These are phyloP conservation scores for Didymella keratinophila DNA, from an alignment of 2,329 filamentous ascomycete genomes.

Conservation along the genomic window DNA sequence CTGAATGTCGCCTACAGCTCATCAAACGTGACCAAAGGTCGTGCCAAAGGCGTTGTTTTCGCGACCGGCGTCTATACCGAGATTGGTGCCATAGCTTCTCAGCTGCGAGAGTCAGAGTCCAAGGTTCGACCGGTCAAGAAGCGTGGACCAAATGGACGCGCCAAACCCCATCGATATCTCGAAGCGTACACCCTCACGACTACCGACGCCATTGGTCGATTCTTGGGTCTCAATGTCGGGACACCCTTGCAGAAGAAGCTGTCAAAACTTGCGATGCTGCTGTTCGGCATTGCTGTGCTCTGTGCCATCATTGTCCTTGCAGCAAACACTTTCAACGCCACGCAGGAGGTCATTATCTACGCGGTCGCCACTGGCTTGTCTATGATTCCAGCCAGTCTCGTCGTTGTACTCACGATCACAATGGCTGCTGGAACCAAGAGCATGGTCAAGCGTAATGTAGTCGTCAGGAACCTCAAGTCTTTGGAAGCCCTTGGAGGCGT, in stretches of 20 bases:
- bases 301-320: conserved; percentile 53
- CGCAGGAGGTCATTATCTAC: conserved; percentile 52
- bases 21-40: conserved; percentile 74
- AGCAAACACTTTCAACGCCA: conserved; percentile 50
- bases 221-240: conserved; percentile 53
- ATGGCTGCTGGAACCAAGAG: conserved; percentile 51
- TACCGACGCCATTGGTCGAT: conserved; percentile 46
- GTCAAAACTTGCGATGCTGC: conserved; percentile 41
- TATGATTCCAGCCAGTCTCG: conserved; percentile 51
- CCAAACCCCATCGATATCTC: conserved; percentile 52
- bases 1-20: conserved; percentile 69
- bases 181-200: conserved; percentile 63
- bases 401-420: conserved; percentile 51
- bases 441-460: conserved; percentile 49
- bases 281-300: conserved; percentile 50
- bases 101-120: conserved; percentile 63
- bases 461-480: conserved; percentile 46
- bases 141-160: conserved; percentile 47
- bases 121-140: conserved; percentile 55
- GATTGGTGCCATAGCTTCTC: conserved; percentile 75
- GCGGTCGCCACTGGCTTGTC: conserved; percentile 50
- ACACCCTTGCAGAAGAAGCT: conserved; percentile 51
- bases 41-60: conserved; percentile 72
- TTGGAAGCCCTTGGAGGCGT: conserved; percentile 49
- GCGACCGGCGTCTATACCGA: conserved; percentile 75